These are phyloP conservation scores for Saprolegnia parasitica DNA, from an alignment of 352 stramenopile genomes.

Conservation along the genomic window DNA sequence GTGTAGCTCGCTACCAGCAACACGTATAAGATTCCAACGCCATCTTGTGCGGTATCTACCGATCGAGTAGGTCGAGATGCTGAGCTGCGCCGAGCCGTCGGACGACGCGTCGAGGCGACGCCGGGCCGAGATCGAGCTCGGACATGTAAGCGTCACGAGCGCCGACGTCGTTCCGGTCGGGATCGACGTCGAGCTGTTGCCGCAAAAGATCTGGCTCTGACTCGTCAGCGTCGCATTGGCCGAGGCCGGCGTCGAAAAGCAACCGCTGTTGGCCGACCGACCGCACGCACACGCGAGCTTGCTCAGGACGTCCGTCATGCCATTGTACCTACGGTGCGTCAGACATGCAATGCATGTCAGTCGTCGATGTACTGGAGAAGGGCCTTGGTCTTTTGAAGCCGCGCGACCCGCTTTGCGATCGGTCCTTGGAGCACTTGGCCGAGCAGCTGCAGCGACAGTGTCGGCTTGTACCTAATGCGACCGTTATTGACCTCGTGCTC, in stretches of 20 bases:
- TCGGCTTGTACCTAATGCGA: conserved; percentile 11
- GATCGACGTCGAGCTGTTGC: not conserved
- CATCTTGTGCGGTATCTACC: conserved; percentile 1
- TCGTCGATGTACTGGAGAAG: conserved; percentile 10
- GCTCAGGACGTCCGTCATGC: conserved; percentile 15
- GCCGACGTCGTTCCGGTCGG: conserved; percentile 5
- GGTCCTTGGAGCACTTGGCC: not conserved
- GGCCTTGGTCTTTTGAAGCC: conserved; percentile 1
- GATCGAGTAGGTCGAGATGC: not conserved
- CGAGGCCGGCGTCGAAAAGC: not conserved
- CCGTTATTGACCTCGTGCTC: no score
- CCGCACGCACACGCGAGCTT: conserved; percentile 23
- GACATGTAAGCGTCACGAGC: not conserved
- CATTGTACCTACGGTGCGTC: conserved; percentile 16
- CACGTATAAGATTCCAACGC: no score
- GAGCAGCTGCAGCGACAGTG: conserved; percentile 2
- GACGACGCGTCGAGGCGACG: not conserved
- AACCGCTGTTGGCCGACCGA: not conserved
- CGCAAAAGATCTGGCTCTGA: conserved; percentile 8
- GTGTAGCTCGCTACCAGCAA: conserved; percentile 12
- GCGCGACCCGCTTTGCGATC: not conserved
- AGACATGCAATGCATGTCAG: not conserved
- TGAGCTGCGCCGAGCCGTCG: not conserved
- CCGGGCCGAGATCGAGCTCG: not conserved
- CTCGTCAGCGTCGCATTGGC: not conserved